A percentile compares a stretch with the other conserved stretches of the same genome.
Conservation (phyloP, 1,284 basidiomycete species). For the Puccinia brachypodii region DNA sequence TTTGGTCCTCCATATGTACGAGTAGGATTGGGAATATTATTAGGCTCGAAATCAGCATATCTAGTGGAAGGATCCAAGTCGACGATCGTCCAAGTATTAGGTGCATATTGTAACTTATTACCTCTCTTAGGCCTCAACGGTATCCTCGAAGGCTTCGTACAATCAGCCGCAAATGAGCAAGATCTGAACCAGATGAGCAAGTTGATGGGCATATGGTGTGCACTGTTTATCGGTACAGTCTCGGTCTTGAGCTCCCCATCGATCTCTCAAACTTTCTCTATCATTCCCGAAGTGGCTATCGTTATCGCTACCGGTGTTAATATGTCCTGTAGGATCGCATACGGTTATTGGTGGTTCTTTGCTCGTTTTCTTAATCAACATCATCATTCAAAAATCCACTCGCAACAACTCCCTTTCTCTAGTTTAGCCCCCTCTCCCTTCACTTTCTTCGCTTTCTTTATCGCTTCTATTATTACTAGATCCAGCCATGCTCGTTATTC, state of each 20-base stretch:
- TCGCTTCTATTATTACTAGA: conserved; percentile 12
- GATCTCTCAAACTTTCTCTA: background rate
- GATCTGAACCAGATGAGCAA: conserved; percentile 69
- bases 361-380: conserved; percentile 4
- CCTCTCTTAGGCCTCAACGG: conserved; percentile 85
- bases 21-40: conserved; percentile 67
- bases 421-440: background rate
- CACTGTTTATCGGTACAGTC: conserved; percentile 23
- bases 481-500: conserved; percentile 21
- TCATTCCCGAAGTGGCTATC: conserved; percentile 38
- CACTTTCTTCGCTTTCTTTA: background rate
- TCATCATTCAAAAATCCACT: background rate
- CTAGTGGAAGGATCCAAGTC: conserved; percentile 73
- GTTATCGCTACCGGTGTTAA: conserved; percentile 46
- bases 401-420: background rate
- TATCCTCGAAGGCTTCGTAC: conserved; percentile 80
- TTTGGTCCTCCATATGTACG: conserved; percentile 75
- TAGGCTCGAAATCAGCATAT: conserved; percentile 57
- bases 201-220: conserved; percentile 55
- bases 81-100: conserved; percentile 69
- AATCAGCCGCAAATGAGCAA: conserved; percentile 68
- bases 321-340: conserved; percentile 36
- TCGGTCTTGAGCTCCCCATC: conserved; percentile 18
- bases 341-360: conserved; percentile 19
- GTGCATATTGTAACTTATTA: conserved; percentile 72